Percentiles rank a stretch among this genome's conserved stretches.
These are phyloP conservation scores for Babesia caballi DNA, from an alignment of 169 alveolate genomes.

Conservation along the genomic window DNA sequence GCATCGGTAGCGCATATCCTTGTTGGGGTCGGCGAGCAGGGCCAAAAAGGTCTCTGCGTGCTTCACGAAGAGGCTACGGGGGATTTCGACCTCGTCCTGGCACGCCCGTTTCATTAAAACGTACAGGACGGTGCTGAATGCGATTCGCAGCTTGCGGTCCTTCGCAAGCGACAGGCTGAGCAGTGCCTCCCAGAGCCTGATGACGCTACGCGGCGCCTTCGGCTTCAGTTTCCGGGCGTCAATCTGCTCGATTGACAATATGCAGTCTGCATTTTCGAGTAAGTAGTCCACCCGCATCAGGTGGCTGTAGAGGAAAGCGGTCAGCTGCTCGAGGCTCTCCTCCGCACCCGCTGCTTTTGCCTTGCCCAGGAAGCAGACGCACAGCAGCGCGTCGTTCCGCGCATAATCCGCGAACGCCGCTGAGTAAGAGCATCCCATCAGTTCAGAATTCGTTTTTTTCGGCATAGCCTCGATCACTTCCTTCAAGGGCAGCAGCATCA, in stretches of 20 bases:
- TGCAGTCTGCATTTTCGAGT: background rate
- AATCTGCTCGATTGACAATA: background rate
- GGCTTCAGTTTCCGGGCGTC: background rate
- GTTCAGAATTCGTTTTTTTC: background rate
- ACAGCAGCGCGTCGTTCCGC: background rate
- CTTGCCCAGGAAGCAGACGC: slow-evolving; percentile 24
- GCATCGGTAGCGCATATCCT: slow-evolving; percentile 36
- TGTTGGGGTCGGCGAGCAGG: slow-evolving; percentile 60
- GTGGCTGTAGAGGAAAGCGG: slow-evolving; percentile 19
- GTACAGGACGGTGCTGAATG: slow-evolving; percentile 47
- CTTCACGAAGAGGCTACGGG: slow-evolving; percentile 54
- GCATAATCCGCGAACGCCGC: background rate
- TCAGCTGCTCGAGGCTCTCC: background rate
- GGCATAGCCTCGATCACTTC: slow-evolving; percentile 3
- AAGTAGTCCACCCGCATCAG: slow-evolving; percentile 29
- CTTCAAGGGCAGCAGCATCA: slow-evolving; percentile 6
- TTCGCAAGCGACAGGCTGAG: slow-evolving; percentile 51
- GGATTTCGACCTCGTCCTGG: slow-evolving; percentile 65
- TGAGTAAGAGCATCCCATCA: background rate
- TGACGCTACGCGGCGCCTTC: background rate
- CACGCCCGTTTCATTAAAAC: slow-evolving; percentile 59
- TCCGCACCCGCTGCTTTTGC: background rate
- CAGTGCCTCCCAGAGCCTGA: slow-evolving; percentile 64
- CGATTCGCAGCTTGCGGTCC: slow-evolving; percentile 64
- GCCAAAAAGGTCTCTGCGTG: slow-evolving; percentile 65